Conservation (phyloP, 1,284 basidiomycete species). For the Rhodofomes roseus region DNA sequence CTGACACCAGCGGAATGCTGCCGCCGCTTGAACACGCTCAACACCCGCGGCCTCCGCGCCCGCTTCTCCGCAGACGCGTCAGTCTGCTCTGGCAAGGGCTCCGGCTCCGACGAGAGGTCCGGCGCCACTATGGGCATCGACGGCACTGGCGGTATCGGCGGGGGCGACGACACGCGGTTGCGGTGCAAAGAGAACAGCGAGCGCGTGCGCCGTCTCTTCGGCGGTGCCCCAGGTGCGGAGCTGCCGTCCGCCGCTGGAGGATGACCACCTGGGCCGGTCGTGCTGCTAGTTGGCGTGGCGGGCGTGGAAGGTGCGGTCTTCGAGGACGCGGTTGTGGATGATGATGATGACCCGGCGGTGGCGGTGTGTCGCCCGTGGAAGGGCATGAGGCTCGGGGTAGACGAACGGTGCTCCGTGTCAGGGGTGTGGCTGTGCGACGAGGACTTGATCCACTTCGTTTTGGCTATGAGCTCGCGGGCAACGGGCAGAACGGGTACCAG, state of each 20-base stretch:
- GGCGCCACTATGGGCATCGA: slow-evolving; percentile 8
- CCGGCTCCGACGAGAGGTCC: slow-evolving; percentile 18
- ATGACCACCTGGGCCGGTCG: not conserved
- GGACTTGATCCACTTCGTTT: slow-evolving; percentile 62
- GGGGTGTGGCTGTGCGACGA: slow-evolving; percentile 8
- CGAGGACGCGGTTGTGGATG: not conserved
- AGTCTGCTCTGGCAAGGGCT: slow-evolving; percentile 12
- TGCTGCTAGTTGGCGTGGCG: not conserved
- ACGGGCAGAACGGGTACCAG: slow-evolving; percentile 71
- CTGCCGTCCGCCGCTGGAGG: not conserved
- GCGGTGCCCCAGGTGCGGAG: not conserved
- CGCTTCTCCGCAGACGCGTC: slow-evolving; percentile 7
- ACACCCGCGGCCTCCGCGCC: slow-evolving; percentile 27
- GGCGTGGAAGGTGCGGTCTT: not conserved
- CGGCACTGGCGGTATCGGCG: not conserved
- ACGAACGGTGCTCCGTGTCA: slow-evolving; percentile 14
- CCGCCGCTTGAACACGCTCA: slow-evolving; percentile 40
- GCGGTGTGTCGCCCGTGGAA: slow-evolving; percentile 2
- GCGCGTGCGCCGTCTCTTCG: slow-evolving; percentile 1
- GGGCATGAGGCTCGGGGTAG: slow-evolving; percentile 15
- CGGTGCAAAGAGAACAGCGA: slow-evolving; percentile 2
- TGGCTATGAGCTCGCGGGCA: slow-evolving; percentile 68
- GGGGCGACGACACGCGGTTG: not conserved
- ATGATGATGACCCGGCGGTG: not conserved
- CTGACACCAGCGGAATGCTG: slow-evolving; percentile 14